Evolutionary conservation across 1,284 basidiomycete species (phyloP).

Genomic region (Cryptococcus hybrid): DNA sequence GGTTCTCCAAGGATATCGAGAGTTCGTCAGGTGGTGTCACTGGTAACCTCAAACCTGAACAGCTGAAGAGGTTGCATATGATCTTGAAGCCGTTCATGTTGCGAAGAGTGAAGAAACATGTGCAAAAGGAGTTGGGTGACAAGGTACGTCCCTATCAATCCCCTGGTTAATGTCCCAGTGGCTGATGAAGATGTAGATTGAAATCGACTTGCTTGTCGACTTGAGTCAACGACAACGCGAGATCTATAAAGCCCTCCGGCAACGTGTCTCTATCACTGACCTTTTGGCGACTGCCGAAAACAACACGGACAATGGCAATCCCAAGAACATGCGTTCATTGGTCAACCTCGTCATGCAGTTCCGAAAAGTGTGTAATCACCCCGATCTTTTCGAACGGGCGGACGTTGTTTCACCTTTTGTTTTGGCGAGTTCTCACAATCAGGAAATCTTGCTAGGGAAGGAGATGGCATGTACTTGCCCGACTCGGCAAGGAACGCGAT

Average conservation of each 20-base stretch:
- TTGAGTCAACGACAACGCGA: conserved; percentile 88
- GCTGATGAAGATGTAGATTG: conserved; percentile 63
- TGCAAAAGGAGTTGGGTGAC: conserved; percentile 99
- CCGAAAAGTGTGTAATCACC: conserved; percentile 97
- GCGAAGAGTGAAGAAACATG: conserved; percentile 94
- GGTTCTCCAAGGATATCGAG: conserved; percentile 99
- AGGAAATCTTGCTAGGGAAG: conserved; percentile 77
- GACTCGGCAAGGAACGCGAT: conserved; percentile 82
- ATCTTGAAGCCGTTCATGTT: conserved; percentile 99
- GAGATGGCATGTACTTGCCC: conserved; percentile 75
- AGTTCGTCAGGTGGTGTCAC: conserved; percentile 81
- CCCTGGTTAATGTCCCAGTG: neutral
- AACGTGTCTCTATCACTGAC: conserved; percentile 93
- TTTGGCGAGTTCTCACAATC: conserved; percentile 77
- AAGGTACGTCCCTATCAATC: conserved; percentile 61
- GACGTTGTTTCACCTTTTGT: conserved; percentile 93
- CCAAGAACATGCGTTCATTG: conserved; percentile 57
- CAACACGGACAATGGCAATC: conserved; percentile 61
- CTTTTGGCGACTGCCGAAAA: conserved; percentile 90
- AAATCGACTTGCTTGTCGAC: conserved; percentile 94
- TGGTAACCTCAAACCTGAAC: conserved; percentile 79
- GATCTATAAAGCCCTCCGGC: conserved; percentile 87
- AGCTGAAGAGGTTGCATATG: conserved; percentile 94
- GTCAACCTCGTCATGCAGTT: conserved; percentile 99
- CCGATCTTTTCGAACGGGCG: conserved; percentile 95